phyloP scores from a whole-genome alignment of 352 stramenopile genomes.

The Globisporangium iwayamae region DNA sequence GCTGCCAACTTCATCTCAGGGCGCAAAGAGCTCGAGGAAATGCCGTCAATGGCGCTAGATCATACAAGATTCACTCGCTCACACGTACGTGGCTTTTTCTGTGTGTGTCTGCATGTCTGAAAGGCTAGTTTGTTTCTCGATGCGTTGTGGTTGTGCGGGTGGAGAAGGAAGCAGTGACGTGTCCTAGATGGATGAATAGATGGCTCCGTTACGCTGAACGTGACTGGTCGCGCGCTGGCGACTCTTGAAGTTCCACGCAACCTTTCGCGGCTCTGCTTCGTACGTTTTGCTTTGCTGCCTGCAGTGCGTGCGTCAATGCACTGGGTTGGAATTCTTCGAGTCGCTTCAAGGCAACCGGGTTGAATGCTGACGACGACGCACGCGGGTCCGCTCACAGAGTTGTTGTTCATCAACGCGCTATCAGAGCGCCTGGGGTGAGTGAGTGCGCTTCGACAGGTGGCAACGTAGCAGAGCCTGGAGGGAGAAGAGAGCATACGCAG shows the following conservation, averaged over 20 bases:
- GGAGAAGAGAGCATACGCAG: neutral
- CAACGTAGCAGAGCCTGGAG: neutral
- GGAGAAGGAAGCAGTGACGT: neutral
- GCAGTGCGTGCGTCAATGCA: too few species aligned
- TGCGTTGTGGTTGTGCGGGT: neutral
- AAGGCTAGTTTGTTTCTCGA: neutral
- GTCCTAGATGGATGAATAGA: neutral
- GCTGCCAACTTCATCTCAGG: neutral
- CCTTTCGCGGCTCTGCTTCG: neutral
- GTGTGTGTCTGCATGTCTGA: neutral
- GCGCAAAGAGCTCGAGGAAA: neutral
- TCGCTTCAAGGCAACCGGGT: slow-evolving; percentile 4
- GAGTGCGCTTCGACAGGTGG: neutral
- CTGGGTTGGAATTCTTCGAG: slow-evolving; percentile 2
- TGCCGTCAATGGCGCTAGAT: neutral
- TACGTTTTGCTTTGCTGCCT: slow-evolving; percentile 3
- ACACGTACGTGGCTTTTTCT: neutral
- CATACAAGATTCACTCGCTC: neutral
- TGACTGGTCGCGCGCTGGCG: slow-evolving; percentile 1
- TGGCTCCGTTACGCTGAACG: neutral
- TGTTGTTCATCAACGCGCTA: neutral
- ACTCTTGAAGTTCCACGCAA: slow-evolving; percentile 11
- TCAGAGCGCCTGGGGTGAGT: neutral
- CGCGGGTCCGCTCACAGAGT: neutral
- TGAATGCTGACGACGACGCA: neutral